Evolutionary conservation across 768 basidiomycete species (phyloP), one percentile per base, ranked within the genome.

Genomic region (Panellus pusillus): DNA sequence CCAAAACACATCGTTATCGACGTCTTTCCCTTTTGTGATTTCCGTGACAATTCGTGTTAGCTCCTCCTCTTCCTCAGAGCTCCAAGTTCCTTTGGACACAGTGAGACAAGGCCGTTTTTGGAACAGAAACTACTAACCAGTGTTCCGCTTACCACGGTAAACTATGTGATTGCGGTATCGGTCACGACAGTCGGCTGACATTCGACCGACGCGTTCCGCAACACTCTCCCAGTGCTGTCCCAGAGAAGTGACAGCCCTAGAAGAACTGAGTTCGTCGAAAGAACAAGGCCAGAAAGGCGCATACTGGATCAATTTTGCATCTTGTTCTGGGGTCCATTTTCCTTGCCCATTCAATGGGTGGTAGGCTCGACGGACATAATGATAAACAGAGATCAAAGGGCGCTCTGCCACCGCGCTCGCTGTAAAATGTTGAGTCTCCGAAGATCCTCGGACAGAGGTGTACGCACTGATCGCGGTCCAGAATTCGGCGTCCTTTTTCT

Each of bases 171-270:
- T 93, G 47, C 91, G 84, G 69, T 86, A 93, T 50, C 91, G 79
- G 69, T 93, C 91, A 9, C 91, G 80, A 68, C 91, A 93, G 65
- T 93, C 91, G 3, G 84, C 74, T 15, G 87, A 82, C 79, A 82
- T 85, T 39, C 91, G 78, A 20, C 88, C 88, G 6, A 93, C 89
- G 17, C 76, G 66, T 39, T 70, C 70, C 63, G 86, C 83, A 40
- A 93, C 79, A 62, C 84, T 87, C 70, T 90, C 87, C 91, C 91
- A 93, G 63, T 84, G 81, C 58, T 87, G 86, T 13, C 91, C 91
- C 20, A 84, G 68, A 44, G 83, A 79, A 6, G 67, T 66, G 15
- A 93, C 85, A 19, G 89, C 88, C 51, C 91, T 93, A 53, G 24
- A 29, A 46, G 55, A 44, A 27, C n/a, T 48, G 42, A 35, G 39